A percentile compares a stretch with the other conserved stretches of the same genome.
Evolutionary conservation across 169 alveolate genomes (phyloP).

Genomic region (Eimeria maxima): DNA sequence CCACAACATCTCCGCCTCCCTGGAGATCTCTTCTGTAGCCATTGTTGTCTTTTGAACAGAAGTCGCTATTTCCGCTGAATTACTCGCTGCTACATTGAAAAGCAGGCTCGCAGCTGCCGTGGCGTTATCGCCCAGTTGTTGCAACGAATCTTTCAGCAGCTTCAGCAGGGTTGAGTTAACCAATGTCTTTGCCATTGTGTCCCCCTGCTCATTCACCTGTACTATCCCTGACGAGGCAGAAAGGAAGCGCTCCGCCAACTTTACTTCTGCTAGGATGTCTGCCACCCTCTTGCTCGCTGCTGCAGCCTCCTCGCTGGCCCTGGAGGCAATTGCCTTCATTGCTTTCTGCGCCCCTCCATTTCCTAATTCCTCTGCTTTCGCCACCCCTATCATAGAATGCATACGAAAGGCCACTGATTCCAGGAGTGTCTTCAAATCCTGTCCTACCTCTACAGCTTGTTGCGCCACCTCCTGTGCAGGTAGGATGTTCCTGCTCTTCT

Average conservation of each 20-base stretch:
- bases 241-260: not conserved
- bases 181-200: not conserved
- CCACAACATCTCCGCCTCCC: not conserved
- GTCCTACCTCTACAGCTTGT: not conserved
- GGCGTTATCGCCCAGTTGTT: not conserved
- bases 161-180: not conserved
- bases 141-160: not conserved
- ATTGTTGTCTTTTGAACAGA: not conserved
- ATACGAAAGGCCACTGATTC: not conserved
- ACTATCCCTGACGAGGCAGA: no score
- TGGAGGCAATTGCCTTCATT: not conserved
- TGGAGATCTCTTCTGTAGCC: not conserved
- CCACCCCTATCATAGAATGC: not conserved
- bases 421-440: not conserved
- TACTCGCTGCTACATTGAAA: not conserved
- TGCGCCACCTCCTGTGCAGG: not conserved
- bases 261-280: not conserved
- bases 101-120: not conserved
- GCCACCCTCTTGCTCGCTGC: not conserved
- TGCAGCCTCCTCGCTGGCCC: slow-evolving; percentile 31
- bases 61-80: not conserved
- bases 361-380: not conserved
- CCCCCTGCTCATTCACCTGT: not conserved
- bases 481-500: not conserved
- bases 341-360: not conserved